These are phyloP conservation scores for Coprinopsis sp. DNA, from an alignment of 768 basidiomycete genomes.

Conservation along the genomic window DNA sequence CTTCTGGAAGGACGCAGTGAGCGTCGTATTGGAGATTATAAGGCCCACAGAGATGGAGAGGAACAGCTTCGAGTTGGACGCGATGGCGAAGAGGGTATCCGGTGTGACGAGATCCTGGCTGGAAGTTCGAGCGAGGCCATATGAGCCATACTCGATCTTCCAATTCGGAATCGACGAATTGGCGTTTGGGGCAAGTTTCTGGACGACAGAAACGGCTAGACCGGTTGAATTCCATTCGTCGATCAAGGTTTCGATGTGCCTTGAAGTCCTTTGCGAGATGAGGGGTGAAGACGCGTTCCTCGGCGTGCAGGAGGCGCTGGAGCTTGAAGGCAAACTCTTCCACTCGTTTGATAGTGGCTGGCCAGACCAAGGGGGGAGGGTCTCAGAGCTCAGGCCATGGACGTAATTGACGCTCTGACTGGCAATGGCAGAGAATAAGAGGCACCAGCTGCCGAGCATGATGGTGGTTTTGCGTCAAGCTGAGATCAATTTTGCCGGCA, in stretches of 20 bases:
- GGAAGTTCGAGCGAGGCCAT: constrained; percentile 28
- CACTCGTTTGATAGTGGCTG: too few species aligned
- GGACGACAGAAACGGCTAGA: constrained; percentile 35
- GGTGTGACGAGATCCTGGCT: constrained; percentile 31
- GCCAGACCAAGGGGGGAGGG: too few species aligned
- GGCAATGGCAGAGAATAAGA: too few species aligned
- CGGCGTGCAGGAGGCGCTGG: too few species aligned
- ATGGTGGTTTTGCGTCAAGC: too few species aligned
- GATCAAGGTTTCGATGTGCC: constrained; percentile 24
- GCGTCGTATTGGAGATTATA: constrained; percentile 32
- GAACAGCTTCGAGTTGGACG: constrained; percentile 42
- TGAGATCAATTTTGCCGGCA: too few species aligned
- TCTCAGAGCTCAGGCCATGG: too few species aligned
- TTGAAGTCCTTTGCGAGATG: constrained; percentile 23
- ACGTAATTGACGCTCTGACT: too few species aligned
- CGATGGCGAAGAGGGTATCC: constrained; percentile 41
- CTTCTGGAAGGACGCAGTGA: constrained; percentile 18
- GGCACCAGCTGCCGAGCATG: too few species aligned
- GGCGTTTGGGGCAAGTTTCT: constrained; percentile 11
- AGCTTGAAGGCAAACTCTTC: too few species aligned
- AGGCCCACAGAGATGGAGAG: constrained; percentile 35
- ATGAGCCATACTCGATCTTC: constrained; percentile 34
- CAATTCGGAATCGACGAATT: constrained; percentile 28
- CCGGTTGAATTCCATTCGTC: constrained; percentile 36
- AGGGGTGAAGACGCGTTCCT: too few species aligned